Evolutionary conservation across 176 grass and related monocot species (phyloP), one percentile per base, ranked within the genome.

Genomic region (Puccinellia tenuiflora): DNA sequence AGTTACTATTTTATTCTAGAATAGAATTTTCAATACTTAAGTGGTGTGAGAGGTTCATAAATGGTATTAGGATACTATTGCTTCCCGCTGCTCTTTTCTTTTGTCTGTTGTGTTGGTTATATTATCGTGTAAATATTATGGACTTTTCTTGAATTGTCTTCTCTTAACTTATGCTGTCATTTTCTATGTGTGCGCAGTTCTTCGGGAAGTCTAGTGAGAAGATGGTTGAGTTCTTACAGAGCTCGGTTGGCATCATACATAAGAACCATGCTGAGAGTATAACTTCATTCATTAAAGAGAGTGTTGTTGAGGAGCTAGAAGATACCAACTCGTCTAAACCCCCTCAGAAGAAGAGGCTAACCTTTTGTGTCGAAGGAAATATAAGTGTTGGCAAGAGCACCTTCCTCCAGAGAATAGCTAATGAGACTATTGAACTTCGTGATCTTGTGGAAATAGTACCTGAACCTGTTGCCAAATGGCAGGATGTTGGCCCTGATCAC

Each of bases 311-410:
- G 40, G 97, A 96, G 33, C 59, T 90, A 50, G 86, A 94, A 81
- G 86, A 91, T 70, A 68, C 85, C 22, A 52, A 82, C 37, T 54
- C 79, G 14, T 84, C 90, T 79, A 90, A 87, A 75, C 21, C 79
- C 45, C 45, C 76, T 69, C 79, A 72, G 70, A 94, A 92, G 70
- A 91, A 95, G 60, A 89, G 93, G 63, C 85, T 99, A 51, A 99
- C 97, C 55, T 99, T 99, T 83, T 99, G 93, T 62, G 97, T 99
- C 29, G 97, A 99, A 89, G 97, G 97, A 62, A 99, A 99, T 83
- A 96, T 96, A 21, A 99, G 97, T 72, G 97, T 99, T 59, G 97
- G 97, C 38, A 99, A 99, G 62, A 90, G 88, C 83, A 99, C 93
- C 34, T 96, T 99, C 73, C 85, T 99, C 22, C 91, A 96, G 87